phyloP scores from a whole-genome alignment of 2,329 filamentous ascomycete species.

The Pseudophaeomoniella oleicola region DNA sequence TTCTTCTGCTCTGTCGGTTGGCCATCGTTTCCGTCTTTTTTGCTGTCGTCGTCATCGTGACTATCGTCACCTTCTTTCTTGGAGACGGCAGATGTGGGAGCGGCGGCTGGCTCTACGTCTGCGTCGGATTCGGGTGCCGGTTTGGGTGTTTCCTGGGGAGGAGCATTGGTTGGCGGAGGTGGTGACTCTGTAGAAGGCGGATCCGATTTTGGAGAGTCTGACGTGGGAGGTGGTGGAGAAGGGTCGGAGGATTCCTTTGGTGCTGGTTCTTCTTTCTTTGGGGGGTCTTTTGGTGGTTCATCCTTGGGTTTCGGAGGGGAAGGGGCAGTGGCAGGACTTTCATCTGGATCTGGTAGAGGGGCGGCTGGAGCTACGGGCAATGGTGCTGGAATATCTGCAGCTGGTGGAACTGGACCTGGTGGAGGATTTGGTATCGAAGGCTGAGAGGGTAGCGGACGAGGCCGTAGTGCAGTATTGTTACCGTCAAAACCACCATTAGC shows the following conservation, averaged over 20 bases:
- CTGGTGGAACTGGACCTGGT: slow-evolving; percentile 1
- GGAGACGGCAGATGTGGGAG: no score
- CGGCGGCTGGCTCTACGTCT: no score
- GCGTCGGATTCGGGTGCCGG: no score
- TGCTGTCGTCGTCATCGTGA: no score
- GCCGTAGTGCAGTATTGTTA: slow-evolving; percentile 8
- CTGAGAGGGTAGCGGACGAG: slow-evolving; percentile 11
- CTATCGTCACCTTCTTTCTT: no score
- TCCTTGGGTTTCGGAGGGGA: not conserved
- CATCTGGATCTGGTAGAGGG: slow-evolving; percentile 7
- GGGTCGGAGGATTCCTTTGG: not conserved
- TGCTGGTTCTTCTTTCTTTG: not conserved
- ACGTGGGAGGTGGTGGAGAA: not conserved
- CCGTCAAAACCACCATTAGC: slow-evolving; percentile 12
- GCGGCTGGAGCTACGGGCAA: slow-evolving; percentile 13
- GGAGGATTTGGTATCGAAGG: slow-evolving; percentile 11
- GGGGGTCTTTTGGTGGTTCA: not conserved
- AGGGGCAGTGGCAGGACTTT: slow-evolving; percentile 9
- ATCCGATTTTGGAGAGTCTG: not conserved
- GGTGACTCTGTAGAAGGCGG: not conserved
- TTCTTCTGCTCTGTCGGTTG: no score
- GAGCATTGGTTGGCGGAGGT: no score
- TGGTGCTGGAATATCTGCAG: slow-evolving; percentile 1
- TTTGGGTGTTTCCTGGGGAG: no score
- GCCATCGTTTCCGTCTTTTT: no score